Evolutionary conservation across 495 filamentous ascomycete genomes (phyloP).

Genomic region (Penicillium robsamsonii): DNA sequence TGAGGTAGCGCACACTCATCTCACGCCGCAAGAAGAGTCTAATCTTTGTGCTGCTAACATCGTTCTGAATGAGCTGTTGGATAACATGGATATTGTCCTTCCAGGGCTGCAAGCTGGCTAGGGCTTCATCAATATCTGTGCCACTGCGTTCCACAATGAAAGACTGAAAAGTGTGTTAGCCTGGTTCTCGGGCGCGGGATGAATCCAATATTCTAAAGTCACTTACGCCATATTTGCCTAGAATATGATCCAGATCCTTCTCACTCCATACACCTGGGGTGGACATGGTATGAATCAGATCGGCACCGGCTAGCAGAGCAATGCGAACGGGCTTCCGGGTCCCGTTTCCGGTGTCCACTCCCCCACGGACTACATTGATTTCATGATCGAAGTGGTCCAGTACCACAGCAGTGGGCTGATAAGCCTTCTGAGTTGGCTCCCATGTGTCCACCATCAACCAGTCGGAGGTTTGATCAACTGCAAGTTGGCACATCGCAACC

Average conservation of each 20-base stretch:
- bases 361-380: constrained; percentile 74
- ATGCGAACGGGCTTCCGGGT: constrained; percentile 61
- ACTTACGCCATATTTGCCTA: constrained; percentile 73
- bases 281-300: constrained; percentile 85
- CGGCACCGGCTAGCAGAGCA: constrained; percentile 74
- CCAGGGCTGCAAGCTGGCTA: constrained; percentile 69
- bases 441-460: constrained; percentile 89
- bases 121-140: constrained; percentile 83
- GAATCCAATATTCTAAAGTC: background rate
- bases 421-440: constrained; percentile 70
- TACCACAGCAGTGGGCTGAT: constrained; percentile 85
- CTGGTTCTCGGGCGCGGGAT: background rate
- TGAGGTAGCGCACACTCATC: constrained; percentile 70
- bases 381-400: constrained; percentile 87
- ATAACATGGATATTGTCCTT: constrained; percentile 82
- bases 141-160: constrained; percentile 89
- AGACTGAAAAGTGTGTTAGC: constrained; percentile 36
- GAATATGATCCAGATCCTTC: constrained; percentile 80
- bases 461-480: constrained; percentile 67
- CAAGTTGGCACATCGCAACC: constrained; percentile 71
- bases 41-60: constrained; percentile 87
- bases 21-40: constrained; percentile 77
- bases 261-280: constrained; percentile 74
- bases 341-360: constrained; percentile 66
- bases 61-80: constrained; percentile 84